Evolutionary conservation across 768 basidiomycete genomes (phyloP).

Genomic region (Mycena haematopus): DNA sequence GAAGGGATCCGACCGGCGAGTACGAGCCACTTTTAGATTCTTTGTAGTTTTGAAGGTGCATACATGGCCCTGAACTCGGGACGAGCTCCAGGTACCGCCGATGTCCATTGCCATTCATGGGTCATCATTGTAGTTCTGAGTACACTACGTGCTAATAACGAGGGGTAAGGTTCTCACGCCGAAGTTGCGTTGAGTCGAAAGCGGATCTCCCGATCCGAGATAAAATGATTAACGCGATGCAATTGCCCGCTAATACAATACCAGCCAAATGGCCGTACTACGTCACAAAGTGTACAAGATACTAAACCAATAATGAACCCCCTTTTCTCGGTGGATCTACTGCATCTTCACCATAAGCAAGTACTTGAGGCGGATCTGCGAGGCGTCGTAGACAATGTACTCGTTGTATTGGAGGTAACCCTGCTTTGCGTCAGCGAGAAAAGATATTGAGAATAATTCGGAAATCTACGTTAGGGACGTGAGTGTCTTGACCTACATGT

Average conservation of each 20-base stretch:
- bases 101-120: not conserved
- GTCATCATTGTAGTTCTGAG: too few species aligned
- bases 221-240: slow-evolving; percentile 25
- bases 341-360: slow-evolving; percentile 62
- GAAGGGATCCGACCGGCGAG: slow-evolving; percentile 18
- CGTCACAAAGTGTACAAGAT: slow-evolving; percentile 12
- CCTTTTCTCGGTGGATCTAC: too few species aligned
- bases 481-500: slow-evolving; percentile 1
- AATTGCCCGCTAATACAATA: slow-evolving; percentile 30
- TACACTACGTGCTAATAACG: not conserved
- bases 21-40: slow-evolving; percentile 19
- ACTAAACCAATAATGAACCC: not conserved
- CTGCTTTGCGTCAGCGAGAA: slow-evolving; percentile 13
- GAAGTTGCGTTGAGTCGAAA: too few species aligned
- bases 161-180: slow-evolving; percentile 5
- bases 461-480: slow-evolving; percentile 38
- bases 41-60: not conserved
- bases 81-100: not conserved
- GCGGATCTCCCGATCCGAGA: not conserved
- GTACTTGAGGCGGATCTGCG: slow-evolving; percentile 65
- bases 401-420: slow-evolving; percentile 35
- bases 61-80: not conserved
- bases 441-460: not conserved
- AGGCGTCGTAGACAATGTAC: slow-evolving; percentile 67
- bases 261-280: slow-evolving; percentile 23